These are phyloP conservation scores for Naganishia vishniacii DNA, from an alignment of 768 basidiomycete genomes.

Conservation along the genomic window DNA sequence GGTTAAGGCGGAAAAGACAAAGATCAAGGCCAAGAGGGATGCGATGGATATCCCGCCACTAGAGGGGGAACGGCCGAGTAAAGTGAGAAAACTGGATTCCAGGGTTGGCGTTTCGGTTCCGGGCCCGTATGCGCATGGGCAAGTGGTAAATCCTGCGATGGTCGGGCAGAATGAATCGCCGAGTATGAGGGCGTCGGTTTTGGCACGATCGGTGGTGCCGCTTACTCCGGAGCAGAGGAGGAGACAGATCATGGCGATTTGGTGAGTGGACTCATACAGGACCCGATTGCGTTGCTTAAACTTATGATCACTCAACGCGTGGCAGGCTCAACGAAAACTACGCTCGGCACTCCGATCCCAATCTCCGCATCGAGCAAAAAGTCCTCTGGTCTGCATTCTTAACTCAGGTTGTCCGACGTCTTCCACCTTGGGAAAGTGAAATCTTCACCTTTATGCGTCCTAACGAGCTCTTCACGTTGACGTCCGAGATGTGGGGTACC, in stretches of 20 bases:
- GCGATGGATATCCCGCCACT: neutral
- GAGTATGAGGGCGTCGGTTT: neutral
- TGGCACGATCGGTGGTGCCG: neutral
- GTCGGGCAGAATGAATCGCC: neutral
- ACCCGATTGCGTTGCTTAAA: neutral
- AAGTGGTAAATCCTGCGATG: neutral
- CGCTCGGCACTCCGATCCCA: slow-evolving; percentile 1
- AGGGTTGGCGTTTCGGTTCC: neutral
- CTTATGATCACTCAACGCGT: neutral
- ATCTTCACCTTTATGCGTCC: slow-evolving; percentile 19
- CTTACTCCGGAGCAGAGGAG: slow-evolving; percentile 9
- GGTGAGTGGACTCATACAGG: neutral
- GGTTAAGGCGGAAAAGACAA: slow-evolving; percentile 7
- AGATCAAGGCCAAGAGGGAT: neutral
- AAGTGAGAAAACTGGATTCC: neutral
- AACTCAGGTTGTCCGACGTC: neutral
- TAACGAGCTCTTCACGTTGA: slow-evolving; percentile 4
- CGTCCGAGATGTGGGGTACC: slow-evolving; percentile 14
- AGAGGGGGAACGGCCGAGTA: neutral
- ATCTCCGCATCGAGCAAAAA: slow-evolving; percentile 18
- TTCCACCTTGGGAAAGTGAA: slow-evolving; percentile 14
- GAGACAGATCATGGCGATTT: slow-evolving; percentile 1
- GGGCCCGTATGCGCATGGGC: neutral
- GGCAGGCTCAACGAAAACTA: slow-evolving; percentile 13
- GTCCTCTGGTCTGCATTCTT: slow-evolving; percentile 2